Percentiles rank a stretch among this genome's conserved stretches.
These are phyloP conservation scores for Metarhizium album DNA, from an alignment of 2,329 filamentous ascomycete genomes.

Conservation along the genomic window DNA sequence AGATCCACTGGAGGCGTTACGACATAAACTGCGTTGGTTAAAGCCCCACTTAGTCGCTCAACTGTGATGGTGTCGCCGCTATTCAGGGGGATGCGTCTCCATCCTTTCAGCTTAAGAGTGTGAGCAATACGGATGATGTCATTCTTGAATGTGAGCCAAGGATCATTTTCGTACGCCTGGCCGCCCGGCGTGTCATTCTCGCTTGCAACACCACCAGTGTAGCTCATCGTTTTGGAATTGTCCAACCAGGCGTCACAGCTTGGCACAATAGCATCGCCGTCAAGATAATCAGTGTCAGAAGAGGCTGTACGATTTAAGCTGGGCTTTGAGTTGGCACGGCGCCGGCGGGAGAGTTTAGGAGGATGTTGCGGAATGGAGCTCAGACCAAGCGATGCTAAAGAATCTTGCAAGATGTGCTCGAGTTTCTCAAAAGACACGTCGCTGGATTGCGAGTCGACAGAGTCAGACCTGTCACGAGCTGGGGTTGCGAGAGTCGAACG, in stretches of 20 bases:
- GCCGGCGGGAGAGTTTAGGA: slow-evolving; percentile 31
- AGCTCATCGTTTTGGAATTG: slow-evolving; percentile 80
- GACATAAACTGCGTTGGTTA: slow-evolving; percentile 95
- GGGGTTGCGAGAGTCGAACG: slow-evolving; percentile 8
- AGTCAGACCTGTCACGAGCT: slow-evolving; percentile 33
- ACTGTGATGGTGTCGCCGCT: slow-evolving; percentile 58
- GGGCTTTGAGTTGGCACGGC: slow-evolving; percentile 22
- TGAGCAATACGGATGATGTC: slow-evolving; percentile 86
- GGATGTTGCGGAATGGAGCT: slow-evolving; percentile 32
- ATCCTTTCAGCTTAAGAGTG: slow-evolving; percentile 82
- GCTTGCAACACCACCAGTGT: slow-evolving; percentile 40
- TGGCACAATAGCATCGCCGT: slow-evolving; percentile 74
- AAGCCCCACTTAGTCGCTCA: slow-evolving; percentile 72
- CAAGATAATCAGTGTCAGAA: slow-evolving; percentile 77
- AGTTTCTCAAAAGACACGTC: slow-evolving; percentile 68
- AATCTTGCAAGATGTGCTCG: slow-evolving; percentile 67
- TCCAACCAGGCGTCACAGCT: slow-evolving; percentile 76
- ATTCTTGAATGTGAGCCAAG: slow-evolving; percentile 80
- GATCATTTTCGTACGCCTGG: slow-evolving; percentile 52
- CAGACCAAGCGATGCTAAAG: slow-evolving; percentile 43
- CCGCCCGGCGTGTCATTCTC: slow-evolving; percentile 32
- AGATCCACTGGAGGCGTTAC: slow-evolving; percentile 69
- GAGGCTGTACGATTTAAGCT: slow-evolving; percentile 43
- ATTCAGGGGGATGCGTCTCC: slow-evolving; percentile 71
- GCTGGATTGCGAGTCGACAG: slow-evolving; percentile 55